Base-by-base conservation (phyloP, 768 basidiomycete species). In the Boletales sp. region DNA sequence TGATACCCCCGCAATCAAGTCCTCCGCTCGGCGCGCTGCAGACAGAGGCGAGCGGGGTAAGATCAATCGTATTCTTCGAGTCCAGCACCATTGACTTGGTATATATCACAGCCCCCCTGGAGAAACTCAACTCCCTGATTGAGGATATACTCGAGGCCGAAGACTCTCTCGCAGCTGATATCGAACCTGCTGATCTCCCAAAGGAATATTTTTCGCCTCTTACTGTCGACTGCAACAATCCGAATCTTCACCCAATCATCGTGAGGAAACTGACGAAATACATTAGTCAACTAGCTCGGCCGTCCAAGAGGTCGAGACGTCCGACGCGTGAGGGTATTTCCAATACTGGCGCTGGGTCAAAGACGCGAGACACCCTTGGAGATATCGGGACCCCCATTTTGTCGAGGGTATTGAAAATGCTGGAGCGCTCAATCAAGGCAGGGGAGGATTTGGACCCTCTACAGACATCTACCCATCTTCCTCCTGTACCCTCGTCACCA, bases 91-190 rank as follows among this genome's bases (percentile, higher is more conserved):
- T 45, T 46, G 48, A 56, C 51, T 32, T 36, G 14, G 5, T 35
- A 8, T 18, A 44, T 18, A 39, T 50, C 24, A 19, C 31, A 86
- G 87, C 69, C 2, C 86, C 87, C 0, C 66, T 88, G 5, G 87
- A 94, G 60, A 94, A 89, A 64, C 74, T 98, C 10, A 74, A 72
- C 0, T 81, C 82, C 3, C 69, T 91, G 15, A 72, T 95, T 1
- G 90, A 93, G 55, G 92, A 95, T 47, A 78, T 97, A 14, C 88
- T 95, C 48, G 85, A 88, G 54, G 83, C 87, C 0, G 84, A 90
- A 57, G 93, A 94, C 61, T 65, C 76, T 0, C 70, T 91, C 14
- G 77, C 84, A 3, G 70, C 81, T 0, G 84, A 87, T 43, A 65
- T 72, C 2, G 74, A 77, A 35, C 52, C 70, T n/a, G 52, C 62